Conservation (phyloP, 2,329 filamentous ascomycete species). For the Drechmeria coniospora region DNA sequence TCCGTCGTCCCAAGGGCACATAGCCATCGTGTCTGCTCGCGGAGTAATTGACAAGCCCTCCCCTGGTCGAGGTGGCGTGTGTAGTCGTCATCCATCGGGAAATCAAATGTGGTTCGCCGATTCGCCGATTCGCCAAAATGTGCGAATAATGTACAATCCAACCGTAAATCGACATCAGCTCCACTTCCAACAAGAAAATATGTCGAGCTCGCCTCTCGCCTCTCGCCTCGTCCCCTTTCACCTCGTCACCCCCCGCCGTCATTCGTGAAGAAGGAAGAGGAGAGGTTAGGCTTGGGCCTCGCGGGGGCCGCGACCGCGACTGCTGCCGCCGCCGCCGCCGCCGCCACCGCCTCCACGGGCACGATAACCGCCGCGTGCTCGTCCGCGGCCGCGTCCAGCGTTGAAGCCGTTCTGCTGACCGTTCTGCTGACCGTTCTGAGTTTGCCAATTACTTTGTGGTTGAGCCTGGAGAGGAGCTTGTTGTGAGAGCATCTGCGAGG, state of each 20-base stretch:
- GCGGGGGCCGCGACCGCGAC: constrained; percentile 20
- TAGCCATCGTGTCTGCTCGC: constrained; percentile 7
- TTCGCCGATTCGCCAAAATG: constrained; percentile 21
- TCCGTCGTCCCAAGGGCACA: constrained; percentile 4
- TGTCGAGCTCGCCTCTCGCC: constrained; percentile 2
- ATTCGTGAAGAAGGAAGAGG: constrained; percentile 9
- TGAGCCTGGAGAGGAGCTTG: constrained; percentile 8
- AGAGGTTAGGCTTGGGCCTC: constrained; percentile 19
- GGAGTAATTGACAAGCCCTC: too few species aligned
- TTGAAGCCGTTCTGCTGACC: constrained; percentile 22
- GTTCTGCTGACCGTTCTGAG: constrained; percentile 22
- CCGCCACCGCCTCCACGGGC: constrained; percentile 20
- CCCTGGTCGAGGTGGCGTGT: too few species aligned
- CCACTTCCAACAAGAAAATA: constrained; percentile 7
- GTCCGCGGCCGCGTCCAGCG: constrained; percentile 17
- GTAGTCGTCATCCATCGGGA: constrained; percentile 14
- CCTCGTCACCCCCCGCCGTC: constrained; percentile 9
- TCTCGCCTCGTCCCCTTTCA: constrained; percentile 1
- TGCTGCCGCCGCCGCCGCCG: constrained; percentile 15
- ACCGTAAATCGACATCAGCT: constrained; percentile 14
- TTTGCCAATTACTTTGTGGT: constrained; percentile 26
- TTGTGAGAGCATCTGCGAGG: constrained; percentile 12
- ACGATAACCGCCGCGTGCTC: constrained; percentile 22
- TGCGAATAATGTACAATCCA: constrained; percentile 29
- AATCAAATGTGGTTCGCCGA: constrained; percentile 17